A percentile compares a stretch with the other conserved stretches of the same genome.
Conservation (phyloP, 169 alveolate species). For the Plasmodium gallinaceum region DNA sequence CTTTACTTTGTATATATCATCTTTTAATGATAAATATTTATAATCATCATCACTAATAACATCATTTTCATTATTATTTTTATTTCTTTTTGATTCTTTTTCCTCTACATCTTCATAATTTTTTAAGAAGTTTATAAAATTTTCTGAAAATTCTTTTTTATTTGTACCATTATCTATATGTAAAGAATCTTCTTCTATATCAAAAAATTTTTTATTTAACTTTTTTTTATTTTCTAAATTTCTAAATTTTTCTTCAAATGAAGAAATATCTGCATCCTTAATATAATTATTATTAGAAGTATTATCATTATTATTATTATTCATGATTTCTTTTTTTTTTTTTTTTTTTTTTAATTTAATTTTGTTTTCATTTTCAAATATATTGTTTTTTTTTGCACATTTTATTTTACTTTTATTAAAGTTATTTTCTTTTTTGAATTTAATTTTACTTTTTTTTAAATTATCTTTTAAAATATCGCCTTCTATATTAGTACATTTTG, state of each 20-base stretch:
- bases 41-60: constrained; percentile 9
- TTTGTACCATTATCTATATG: not conserved
- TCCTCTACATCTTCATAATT: constrained; percentile 19
- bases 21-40: constrained; percentile 18
- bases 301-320: not conserved
- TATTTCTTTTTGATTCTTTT: not conserved
- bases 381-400: not conserved
- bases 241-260: not conserved
- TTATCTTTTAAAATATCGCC: not conserved
- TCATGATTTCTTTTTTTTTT: not conserved
- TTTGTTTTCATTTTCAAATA: not conserved
- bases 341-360: not conserved
- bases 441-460: not conserved
- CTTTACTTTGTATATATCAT: constrained; percentile 45
- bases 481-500: too few relatives aligned
- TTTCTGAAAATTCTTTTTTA: not conserved
- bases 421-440: not conserved
- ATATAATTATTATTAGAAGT: not conserved
- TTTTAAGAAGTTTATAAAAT: constrained; percentile 32
- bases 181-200: not conserved
- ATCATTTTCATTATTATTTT: not conserved
- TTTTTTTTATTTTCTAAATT: not conserved
- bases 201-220: not conserved
- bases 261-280: not conserved
- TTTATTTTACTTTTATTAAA: not conserved